Percentiles rank a stretch among this genome's conserved stretches.
Conservation (phyloP, 2,329 filamentous ascomycete genomes). For the Proliferodiscus dingleyae region DNA sequence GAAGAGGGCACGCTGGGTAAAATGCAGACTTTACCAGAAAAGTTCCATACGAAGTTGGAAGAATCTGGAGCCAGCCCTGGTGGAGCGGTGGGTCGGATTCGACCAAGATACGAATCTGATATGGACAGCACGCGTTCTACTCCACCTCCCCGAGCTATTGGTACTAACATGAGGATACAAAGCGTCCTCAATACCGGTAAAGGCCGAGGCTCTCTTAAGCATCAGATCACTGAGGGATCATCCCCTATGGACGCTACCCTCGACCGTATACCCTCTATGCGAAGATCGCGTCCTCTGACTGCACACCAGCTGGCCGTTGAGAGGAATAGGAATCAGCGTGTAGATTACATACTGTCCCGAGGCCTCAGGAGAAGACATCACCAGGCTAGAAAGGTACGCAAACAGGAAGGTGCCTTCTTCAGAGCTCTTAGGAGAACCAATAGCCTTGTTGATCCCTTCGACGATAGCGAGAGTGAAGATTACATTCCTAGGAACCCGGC, state of each 20-base stretch:
- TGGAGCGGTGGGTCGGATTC: conserved; percentile 56
- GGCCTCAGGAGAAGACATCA: conserved; percentile 64
- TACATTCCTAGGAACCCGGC: conserved; percentile 29
- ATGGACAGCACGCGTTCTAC: conserved; percentile 49
- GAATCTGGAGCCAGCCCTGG: conserved; percentile 30
- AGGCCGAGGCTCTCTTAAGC: conserved; percentile 48
- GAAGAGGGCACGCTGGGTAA: conserved; percentile 47
- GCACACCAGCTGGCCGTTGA: conserved; percentile 79
- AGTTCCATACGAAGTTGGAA: conserved; percentile 59
- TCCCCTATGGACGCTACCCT: conserved; percentile 52
- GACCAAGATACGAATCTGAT: conserved; percentile 57
- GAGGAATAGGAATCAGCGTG: conserved; percentile 69
- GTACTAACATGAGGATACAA: conserved; percentile 31
- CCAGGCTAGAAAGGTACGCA: conserved; percentile 55
- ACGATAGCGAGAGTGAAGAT: conserved; percentile 60
- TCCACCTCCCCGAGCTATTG: conserved; percentile 39
- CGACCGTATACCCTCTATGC: conserved; percentile 33
- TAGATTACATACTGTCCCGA: conserved; percentile 78
- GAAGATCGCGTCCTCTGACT: conserved; percentile 69
- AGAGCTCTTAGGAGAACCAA: conserved; percentile 62
- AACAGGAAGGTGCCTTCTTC: conserved; percentile 61
- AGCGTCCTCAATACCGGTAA: conserved; percentile 25
- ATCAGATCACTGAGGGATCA: conserved; percentile 56
- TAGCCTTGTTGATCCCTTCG: conserved; percentile 49
- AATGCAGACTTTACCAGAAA: conserved; percentile 50